phyloP scores from a whole-genome alignment of 768 basidiomycete genomes.

The Lenzites betulinus region DNA sequence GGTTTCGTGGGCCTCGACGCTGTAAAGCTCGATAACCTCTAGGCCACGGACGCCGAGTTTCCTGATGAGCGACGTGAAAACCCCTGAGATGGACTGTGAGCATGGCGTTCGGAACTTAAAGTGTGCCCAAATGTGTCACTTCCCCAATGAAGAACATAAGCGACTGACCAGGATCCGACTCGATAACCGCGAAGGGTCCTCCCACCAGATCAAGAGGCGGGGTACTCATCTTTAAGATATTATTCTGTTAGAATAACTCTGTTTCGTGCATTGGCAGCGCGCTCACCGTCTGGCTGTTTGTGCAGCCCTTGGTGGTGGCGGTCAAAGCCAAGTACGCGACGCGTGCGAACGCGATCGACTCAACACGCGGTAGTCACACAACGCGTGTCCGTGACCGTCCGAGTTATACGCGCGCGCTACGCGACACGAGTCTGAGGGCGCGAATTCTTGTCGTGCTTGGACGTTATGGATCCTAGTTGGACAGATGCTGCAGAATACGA shows the following conservation, averaged over 20 bases:
- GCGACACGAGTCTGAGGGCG: too few relatives aligned
- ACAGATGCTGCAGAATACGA: too few relatives aligned
- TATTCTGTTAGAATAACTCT: too few relatives aligned
- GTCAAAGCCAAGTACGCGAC: background rate
- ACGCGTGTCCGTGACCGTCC: slow-evolving; percentile 1
- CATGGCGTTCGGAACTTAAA: too few relatives aligned
- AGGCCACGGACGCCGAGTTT: slow-evolving; percentile 53
- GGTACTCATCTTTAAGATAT: background rate
- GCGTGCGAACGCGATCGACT: slow-evolving; percentile 7
- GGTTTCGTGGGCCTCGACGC: slow-evolving; percentile 65
- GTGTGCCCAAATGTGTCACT: too few relatives aligned
- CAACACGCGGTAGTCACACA: background rate
- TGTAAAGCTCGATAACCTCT: slow-evolving; percentile 60
- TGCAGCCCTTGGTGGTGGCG: background rate
- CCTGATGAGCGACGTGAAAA: slow-evolving; percentile 59
- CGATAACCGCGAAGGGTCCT: slow-evolving; percentile 64
- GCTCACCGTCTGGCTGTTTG: background rate
- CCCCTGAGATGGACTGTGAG: too few relatives aligned
- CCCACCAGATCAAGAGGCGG: slow-evolving; percentile 50
- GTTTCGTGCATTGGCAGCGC: too few relatives aligned
- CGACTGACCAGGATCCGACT: slow-evolving; percentile 43
- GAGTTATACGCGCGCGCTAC: background rate
- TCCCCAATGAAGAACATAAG: too few relatives aligned
- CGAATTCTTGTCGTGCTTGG: too few relatives aligned
- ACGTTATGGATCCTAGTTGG: too few relatives aligned